Base-by-base conservation (phyloP, 1,284 basidiomycete genomes). In the Cryptococcus depauperatus region DNA sequence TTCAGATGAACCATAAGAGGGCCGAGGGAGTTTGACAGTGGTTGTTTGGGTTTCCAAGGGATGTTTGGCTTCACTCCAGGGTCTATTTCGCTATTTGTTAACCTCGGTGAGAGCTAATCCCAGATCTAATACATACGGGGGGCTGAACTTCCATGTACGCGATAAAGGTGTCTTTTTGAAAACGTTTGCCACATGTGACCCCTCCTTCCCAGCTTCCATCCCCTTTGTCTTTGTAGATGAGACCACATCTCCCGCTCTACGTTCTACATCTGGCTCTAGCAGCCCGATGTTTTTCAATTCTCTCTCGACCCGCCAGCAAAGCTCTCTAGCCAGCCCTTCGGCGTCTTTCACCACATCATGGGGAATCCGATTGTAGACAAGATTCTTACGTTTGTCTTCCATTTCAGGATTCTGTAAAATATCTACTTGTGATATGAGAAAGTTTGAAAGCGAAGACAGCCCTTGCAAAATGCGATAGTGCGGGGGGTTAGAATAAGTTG, bases 341-440 rank as follows among this genome's bases (percentile, higher is more conserved):
- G 84, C 77, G 64, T 93, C 88, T 58, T 83, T 84, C 38, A 89
- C 76, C 40, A 80, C 77, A 50, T 89, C 85, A n/a, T 66, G 60
- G 0, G 90, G 89, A 13, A 93, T 79, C 46, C 85, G 79, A 43
- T 90, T 85, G 60, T 78, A 82, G 1, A 81, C 79, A 53, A 86
- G 79, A 57, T 80, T 82, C 61, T 81, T 82, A 42, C 29, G 81
- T 79, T 46, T 76, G 70, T 49, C 80, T 77, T 49, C 77, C 71
- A 57, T 56, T 13, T 41, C 41, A 2, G 49, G 41, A 49, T 66
- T 56, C 56, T 91, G 85, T 54, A 89, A 75, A 2, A 75, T 71
- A 16, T 80, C 78, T 3, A 74, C 78, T 66, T 95, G 86, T 2
- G 75, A 74, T n/a, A 92, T 78, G 26, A 95, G 76, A 68, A 89